phyloP scores from a whole-genome alignment of 495 filamentous ascomycete species.

The Hyaloscypha hepaticicola region DNA sequence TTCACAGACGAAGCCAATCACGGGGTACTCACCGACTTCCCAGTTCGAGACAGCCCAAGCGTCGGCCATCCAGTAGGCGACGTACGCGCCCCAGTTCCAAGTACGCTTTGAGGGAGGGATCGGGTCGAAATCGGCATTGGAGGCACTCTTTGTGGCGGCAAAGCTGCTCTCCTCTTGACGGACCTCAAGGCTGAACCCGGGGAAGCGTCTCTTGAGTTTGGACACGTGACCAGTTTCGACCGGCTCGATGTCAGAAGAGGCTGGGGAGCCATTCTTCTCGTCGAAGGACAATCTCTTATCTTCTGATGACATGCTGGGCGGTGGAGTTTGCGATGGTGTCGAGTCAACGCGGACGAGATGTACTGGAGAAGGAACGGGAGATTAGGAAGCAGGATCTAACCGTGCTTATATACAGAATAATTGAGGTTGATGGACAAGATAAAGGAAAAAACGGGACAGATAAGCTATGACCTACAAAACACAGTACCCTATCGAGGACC shows the following conservation, averaged over 20 bases:
- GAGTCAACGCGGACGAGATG: slow-evolving; percentile 11
- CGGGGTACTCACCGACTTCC: slow-evolving; percentile 46
- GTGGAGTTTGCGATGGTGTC: slow-evolving; percentile 3
- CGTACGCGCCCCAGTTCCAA: slow-evolving; percentile 42
- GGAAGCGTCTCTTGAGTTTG: slow-evolving; percentile 12
- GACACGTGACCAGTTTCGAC: slow-evolving; percentile 18
- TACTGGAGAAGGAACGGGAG: slow-evolving; percentile 4
- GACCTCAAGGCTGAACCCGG: slow-evolving; percentile 20
- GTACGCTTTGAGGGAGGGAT: slow-evolving; percentile 43
- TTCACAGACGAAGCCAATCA: background rate
- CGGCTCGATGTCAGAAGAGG: slow-evolving; percentile 17
- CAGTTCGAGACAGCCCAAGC: slow-evolving; percentile 60
- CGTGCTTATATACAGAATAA: slow-evolving; percentile 14
- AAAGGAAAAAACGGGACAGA: slow-evolving; percentile 3
- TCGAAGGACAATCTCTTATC: slow-evolving; percentile 13
- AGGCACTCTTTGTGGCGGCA: slow-evolving; percentile 20
- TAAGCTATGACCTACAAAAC: slow-evolving; percentile 1
- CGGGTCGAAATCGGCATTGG: slow-evolving; percentile 49
- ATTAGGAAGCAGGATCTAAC: slow-evolving; percentile 8
- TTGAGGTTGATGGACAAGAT: slow-evolving; percentile 10
- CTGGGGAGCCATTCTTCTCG: slow-evolving; percentile 24
- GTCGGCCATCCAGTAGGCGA: slow-evolving; percentile 64
- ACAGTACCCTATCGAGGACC: background rate
- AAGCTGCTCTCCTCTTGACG: slow-evolving; percentile 27
- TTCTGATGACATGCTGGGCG: slow-evolving; percentile 14